These are phyloP conservation scores for Schizosaccharomyces octosporus DNA, from an alignment of 805 yeast genomes.

Conservation along the genomic window DNA sequence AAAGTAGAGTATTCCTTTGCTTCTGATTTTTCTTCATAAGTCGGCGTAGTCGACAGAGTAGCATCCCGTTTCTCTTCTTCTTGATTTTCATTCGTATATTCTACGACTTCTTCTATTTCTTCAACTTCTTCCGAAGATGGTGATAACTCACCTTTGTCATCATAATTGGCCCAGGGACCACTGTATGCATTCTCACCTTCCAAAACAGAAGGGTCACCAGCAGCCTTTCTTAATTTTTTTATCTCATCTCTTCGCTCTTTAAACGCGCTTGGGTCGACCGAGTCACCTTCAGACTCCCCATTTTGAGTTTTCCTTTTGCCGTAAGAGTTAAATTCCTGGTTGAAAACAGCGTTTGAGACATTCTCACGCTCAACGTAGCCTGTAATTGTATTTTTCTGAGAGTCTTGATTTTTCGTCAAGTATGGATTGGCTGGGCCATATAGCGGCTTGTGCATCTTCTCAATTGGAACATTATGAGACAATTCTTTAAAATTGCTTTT, in stretches of 20 bases:
- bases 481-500: not conserved
- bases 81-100: conserved; percentile 5
- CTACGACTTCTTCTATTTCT: conserved; percentile 3
- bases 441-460: not conserved
- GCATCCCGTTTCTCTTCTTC: conserved; percentile 10
- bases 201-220: conserved; percentile 18
- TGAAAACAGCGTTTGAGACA: not conserved
- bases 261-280: not conserved
- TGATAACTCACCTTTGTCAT: conserved; percentile 8
- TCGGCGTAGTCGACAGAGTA: conserved; percentile 6
- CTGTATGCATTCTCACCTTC: conserved; percentile 22
- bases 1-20: conserved; percentile 13
- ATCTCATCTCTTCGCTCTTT: conserved; percentile 5
- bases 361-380: not conserved
- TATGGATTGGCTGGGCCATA: not conserved
- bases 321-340: not conserved
- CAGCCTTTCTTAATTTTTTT: conserved; percentile 17
- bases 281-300: not conserved
- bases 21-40: not conserved
- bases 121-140: conserved; percentile 8
- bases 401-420: not conserved
- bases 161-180: conserved; percentile 44
- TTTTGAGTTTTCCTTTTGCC: not conserved
- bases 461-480: not conserved
- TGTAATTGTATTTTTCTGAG: not conserved